These are phyloP conservation scores for Hordeum marinum DNA, from an alignment of 176 grass and related monocot species.

Conservation along the genomic window DNA sequence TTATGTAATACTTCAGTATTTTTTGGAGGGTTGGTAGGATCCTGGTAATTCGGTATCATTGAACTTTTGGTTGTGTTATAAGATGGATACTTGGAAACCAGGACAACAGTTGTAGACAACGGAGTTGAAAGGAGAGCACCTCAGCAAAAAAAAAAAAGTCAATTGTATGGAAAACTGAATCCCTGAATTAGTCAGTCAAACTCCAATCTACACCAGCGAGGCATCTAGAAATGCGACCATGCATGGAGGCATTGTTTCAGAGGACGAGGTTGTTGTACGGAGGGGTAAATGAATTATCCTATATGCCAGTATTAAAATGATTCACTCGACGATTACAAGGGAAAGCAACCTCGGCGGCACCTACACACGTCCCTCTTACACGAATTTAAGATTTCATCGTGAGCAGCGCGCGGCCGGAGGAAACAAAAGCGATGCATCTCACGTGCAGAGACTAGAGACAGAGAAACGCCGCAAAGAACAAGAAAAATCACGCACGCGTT, in stretches of 20 bases:
- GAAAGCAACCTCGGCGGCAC: slow-evolving; percentile 7
- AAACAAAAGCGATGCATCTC: slow-evolving; percentile 13
- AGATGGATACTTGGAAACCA: not conserved
- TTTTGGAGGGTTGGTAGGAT: too few relatives aligned
- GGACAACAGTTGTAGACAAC: not conserved
- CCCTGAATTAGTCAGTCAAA: not conserved
- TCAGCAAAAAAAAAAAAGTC: not conserved
- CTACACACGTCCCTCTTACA: too few relatives aligned
- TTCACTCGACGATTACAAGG: not conserved
- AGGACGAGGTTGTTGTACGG: not conserved
- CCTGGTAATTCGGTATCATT: too few relatives aligned
- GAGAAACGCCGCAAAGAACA: not conserved
- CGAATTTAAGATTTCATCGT: too few relatives aligned
- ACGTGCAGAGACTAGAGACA: not conserved
- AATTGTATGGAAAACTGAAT: not conserved
- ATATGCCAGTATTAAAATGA: not conserved
- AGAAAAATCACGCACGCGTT: not conserved
- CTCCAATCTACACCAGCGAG: not conserved
- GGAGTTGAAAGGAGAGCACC: not conserved
- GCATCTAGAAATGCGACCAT: too few relatives aligned
- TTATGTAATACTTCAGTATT: not conserved
- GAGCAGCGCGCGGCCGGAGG: not conserved
- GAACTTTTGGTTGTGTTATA: too few relatives aligned
- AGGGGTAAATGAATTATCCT: too few relatives aligned
- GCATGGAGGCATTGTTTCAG: not conserved